phyloP scores from a whole-genome alignment of 176 grass and related monocot species.

The Oryza meyeriana region DNA sequence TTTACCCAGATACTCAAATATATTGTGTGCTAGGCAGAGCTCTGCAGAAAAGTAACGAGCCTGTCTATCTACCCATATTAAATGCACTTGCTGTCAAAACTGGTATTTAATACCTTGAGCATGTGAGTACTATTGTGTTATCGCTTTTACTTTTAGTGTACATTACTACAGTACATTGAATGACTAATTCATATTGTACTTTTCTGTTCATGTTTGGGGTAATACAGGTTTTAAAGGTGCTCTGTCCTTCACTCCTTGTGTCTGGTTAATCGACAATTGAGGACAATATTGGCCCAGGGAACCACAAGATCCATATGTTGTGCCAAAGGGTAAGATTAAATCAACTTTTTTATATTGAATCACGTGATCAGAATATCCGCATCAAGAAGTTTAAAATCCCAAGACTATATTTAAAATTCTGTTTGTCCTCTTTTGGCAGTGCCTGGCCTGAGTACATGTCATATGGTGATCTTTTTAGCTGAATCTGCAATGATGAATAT shows the following conservation, averaged over 20 bases:
- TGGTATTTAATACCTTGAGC: slow-evolving; percentile 37
- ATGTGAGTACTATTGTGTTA: slow-evolving; percentile 32
- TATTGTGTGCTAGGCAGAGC: slow-evolving; percentile 45
- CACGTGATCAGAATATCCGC: neutral
- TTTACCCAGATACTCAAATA: slow-evolving; percentile 65
- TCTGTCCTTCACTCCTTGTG: neutral
- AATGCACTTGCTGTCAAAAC: slow-evolving; percentile 66
- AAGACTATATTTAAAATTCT: neutral
- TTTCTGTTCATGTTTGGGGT: slow-evolving; percentile 2
- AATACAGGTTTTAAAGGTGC: slow-evolving; percentile 21
- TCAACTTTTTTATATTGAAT: slow-evolving; percentile 5
- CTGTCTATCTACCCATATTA: slow-evolving; percentile 47
- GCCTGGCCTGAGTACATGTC: neutral
- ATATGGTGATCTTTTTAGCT: neutral
- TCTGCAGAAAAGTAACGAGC: slow-evolving; percentile 48
- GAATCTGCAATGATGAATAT: neutral
- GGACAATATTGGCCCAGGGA: neutral
- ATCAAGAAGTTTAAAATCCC: slow-evolving; percentile 18
- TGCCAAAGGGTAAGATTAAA: slow-evolving; percentile 1
- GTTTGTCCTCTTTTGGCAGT: neutral
- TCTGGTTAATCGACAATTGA: slow-evolving; percentile 14
- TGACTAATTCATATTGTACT: neutral
- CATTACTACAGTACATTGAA: neutral
- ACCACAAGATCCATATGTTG: slow-evolving; percentile 12
- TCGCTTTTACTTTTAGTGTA: neutral